These are phyloP conservation scores for Taphrina communis DNA, from an alignment of 1,139 yeast species.

Conservation along the genomic window DNA sequence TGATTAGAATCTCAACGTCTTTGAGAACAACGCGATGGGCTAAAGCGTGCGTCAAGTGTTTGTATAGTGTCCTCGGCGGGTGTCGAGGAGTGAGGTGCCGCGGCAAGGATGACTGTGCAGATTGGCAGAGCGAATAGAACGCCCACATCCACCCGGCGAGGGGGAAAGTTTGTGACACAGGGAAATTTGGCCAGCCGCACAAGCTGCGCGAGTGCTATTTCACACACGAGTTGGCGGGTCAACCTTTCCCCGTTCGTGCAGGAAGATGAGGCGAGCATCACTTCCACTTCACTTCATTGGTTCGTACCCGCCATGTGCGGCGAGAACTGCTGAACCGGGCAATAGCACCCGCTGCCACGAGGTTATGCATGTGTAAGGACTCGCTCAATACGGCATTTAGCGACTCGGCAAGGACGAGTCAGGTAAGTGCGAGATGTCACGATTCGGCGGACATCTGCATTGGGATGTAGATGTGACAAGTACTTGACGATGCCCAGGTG, in stretches of 20 bases:
- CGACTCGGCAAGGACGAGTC: no score
- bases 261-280: neutral
- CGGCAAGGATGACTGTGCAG: conserved; percentile 11
- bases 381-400: no score
- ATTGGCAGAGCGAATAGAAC: neutral
- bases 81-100: neutral
- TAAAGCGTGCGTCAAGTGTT: no score
- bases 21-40: no score
- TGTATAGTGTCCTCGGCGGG: neutral
- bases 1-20: no score
- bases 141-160: neutral
- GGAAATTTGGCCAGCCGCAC: neutral
- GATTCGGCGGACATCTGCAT: no score
- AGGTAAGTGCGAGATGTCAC: no score
- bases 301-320: neutral
- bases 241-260: neutral
- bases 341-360: neutral
- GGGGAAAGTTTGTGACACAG: conserved; percentile 8
- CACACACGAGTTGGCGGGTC: neutral
- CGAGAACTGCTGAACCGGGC: neutral
- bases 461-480: no score
- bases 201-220: conserved; percentile 9
- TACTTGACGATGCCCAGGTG: no score
- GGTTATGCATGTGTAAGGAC: no score
- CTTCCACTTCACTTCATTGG: no score